Percentiles rank a stretch among this genome's conserved stretches.
Conservation (phyloP, 2,329 filamentous ascomycete species). For the Decorospora gaudefroyi region DNA sequence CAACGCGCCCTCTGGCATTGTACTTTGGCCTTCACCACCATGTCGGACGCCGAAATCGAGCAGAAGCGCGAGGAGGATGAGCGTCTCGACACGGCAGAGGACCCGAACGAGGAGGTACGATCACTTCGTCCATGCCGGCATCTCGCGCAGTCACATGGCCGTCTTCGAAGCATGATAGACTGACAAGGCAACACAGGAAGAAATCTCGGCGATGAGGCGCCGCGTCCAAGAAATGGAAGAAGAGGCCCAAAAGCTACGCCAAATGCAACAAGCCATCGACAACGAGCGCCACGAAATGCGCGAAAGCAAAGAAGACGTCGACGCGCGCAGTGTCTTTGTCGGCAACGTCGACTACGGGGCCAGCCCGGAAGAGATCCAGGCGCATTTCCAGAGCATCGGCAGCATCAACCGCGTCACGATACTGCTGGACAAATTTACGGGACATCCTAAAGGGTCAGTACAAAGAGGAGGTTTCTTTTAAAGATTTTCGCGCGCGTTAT, state of each 20-base stretch:
- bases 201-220: conserved; percentile 58
- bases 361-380: conserved; percentile 96
- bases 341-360: conserved; percentile 98
- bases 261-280: conserved; percentile 69
- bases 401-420: conserved; percentile 99
- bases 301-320: conserved; percentile 94
- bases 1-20: too few species aligned
- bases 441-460: conserved; percentile 96
- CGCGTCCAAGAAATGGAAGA: conserved; percentile 62
- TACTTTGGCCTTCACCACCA: conserved; percentile 15
- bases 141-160: not conserved
- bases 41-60: conserved; percentile 41
- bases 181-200: conserved; percentile 36
- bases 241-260: conserved; percentile 61
- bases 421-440: conserved; percentile 95
- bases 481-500: conserved; percentile 9
- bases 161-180: not conserved
- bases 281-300: conserved; percentile 79
- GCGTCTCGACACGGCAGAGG: conserved; percentile 42
- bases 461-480: conserved; percentile 48
- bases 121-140: too few species aligned
- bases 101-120: conserved; percentile 45
- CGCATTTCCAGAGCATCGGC: conserved; percentile 95
- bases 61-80: conserved; percentile 40
- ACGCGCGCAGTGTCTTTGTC: conserved; percentile 94